These are phyloP conservation scores for Ramularia collo-cygni DNA, from an alignment of 2,329 filamentous ascomycete species.

Conservation along the genomic window DNA sequence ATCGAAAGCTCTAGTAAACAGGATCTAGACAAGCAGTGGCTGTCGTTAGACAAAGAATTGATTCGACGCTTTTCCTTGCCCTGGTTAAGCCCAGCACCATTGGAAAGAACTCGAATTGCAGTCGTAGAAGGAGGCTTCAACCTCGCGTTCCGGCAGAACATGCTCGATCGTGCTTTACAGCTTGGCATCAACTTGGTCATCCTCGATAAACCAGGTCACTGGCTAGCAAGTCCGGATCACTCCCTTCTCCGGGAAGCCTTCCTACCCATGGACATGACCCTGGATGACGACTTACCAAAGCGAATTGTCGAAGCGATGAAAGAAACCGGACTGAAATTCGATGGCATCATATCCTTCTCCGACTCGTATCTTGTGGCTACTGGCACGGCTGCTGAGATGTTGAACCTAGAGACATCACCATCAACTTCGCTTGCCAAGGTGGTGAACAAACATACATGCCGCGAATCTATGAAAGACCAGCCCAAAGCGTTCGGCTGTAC, in stretches of 20 bases:
- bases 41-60: constrained; percentile 8
- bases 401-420: constrained; percentile 30
- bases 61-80: constrained; percentile 18
- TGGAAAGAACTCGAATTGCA: constrained; percentile 5
- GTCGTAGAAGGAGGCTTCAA: constrained; percentile 5
- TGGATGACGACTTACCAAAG: neutral
- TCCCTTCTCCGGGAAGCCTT: neutral
- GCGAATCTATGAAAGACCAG: neutral
- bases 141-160: constrained; percentile 8
- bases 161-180: constrained; percentile 27
- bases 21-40: no score
- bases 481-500: neutral
- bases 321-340: neutral
- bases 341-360: constrained; percentile 35
- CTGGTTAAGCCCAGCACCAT: constrained; percentile 10
- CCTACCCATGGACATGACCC: neutral
- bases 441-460: neutral
- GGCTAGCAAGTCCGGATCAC: constrained; percentile 32
- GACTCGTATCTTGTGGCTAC: constrained; percentile 27
- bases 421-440: constrained; percentile 17
- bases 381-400: constrained; percentile 27
- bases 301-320: neutral
- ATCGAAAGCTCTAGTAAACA: no score
- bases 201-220: constrained; percentile 34
- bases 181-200: constrained; percentile 34